Evolutionary conservation across 2,329 filamentous ascomycete species (phyloP), one percentile per base, ranked within the genome.

Genomic region (Thielaviopsis euricoi): DNA sequence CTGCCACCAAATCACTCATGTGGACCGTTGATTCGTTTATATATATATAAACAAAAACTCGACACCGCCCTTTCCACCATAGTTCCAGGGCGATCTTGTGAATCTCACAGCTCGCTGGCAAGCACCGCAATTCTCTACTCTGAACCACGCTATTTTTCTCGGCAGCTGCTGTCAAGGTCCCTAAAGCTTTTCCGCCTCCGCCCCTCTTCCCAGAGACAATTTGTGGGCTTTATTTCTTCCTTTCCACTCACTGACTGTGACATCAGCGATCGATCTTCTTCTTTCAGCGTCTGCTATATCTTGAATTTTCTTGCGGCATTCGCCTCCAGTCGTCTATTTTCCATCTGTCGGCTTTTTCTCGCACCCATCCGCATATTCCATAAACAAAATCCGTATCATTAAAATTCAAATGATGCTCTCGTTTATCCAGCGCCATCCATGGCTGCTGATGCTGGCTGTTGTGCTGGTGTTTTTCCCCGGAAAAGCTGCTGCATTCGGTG

Each of bases 401-500:
- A 43, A n/a, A n/a, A 2, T 5, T n/a, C 17, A 43, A 43, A 81
- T 81, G 78, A 69, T 75, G 64, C 72, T 71, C 62, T 68, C 73
- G 61, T 67, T 73, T 62, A 68, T 75, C 67, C 74, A 74, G 71
- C 72, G 72, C 69, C 67, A 73, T 66, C 69, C 69, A 40, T 71
- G 76, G 68, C 70, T 83, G 66, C 71, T 83, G 58, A 69, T 78
- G 63, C 61, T 78, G 53, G 73, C 71, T 62, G 65, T 83, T 54
- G 65, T 81, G 56, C 69, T 86, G 60, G 67, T 80, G n/a, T 64
- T 83, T 52, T 70, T 84, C 55, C 79, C 80, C 22, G 72, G 74
- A 56, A 75, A 74, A 61, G 80, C 74, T 2, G 73, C 73, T 22
- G 83, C 83, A 3, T 86, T 86, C 66, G 83, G 83, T 25, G 83